Evolutionary conservation across 441 rosid genomes (phyloP).

Genomic region (Raphanus hybrid): DNA sequence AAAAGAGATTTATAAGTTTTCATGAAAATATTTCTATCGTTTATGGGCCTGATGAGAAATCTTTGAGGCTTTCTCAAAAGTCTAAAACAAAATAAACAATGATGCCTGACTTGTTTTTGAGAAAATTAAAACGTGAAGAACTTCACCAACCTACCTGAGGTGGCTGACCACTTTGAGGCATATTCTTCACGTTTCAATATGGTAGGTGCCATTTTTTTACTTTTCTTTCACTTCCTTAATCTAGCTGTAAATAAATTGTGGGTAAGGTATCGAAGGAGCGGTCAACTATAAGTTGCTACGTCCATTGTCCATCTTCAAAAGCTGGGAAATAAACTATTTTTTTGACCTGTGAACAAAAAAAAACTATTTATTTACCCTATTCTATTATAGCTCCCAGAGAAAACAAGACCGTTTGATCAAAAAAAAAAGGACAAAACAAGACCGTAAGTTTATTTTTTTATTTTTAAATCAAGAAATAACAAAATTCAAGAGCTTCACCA

Average conservation of each 20-base stretch:
- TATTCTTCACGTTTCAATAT: conserved; percentile 40
- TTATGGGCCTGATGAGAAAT: conserved; percentile 22
- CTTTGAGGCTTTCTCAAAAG: conserved; percentile 9
- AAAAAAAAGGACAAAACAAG: not conserved
- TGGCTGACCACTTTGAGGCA: conserved; percentile 20
- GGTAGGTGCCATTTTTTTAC: conserved; percentile 28
- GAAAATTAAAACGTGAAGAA: conserved; percentile 28
- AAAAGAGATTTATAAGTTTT: not conserved
- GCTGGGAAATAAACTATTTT: not conserved
- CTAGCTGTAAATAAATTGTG: conserved; percentile 1
- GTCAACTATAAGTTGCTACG: not conserved
- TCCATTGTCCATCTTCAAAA: not conserved
- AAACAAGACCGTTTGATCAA: too few species aligned
- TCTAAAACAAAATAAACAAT: not conserved
- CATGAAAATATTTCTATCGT: not conserved
- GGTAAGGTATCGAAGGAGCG: not conserved
- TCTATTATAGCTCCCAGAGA: not conserved
- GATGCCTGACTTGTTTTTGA: not conserved
- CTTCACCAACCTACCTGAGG: conserved; percentile 40
- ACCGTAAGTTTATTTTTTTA: not conserved
- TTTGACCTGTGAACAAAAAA: not conserved
- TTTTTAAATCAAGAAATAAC: not conserved
- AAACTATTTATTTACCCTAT: not conserved
- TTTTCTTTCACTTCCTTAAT: not conserved
- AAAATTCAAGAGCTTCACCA: conserved; percentile 4